Percentiles rank a stretch among this genome's conserved stretches.
Evolutionary conservation across 2,329 filamentous ascomycete genomes (phyloP).

Genomic region (Xenoacremonium recifei): DNA sequence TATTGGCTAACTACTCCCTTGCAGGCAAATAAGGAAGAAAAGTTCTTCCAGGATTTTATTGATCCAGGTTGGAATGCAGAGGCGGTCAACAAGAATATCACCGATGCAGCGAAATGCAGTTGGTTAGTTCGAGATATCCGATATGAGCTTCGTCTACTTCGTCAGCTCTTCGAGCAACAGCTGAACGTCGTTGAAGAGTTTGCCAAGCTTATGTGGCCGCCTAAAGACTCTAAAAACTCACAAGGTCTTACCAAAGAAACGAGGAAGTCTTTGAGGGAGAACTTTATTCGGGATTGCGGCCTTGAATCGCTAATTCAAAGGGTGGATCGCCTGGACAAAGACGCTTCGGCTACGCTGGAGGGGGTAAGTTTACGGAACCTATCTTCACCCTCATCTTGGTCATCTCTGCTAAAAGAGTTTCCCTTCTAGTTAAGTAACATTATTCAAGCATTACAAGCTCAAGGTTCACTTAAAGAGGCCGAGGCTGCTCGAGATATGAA

Average conservation of each 20-base stretch:
- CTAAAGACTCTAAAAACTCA: no score
- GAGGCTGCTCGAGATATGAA: conserved; percentile 9
- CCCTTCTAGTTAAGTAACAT: conserved; percentile 6
- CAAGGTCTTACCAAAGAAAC: background rate
- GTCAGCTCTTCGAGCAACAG: conserved; percentile 11
- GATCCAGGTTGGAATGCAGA: background rate
- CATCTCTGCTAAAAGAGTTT: background rate
- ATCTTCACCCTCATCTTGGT: background rate
- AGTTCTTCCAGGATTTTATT: conserved; percentile 4
- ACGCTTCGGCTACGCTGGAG: conserved; percentile 3
- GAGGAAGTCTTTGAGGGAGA: background rate
- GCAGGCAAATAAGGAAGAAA: conserved; percentile 5
- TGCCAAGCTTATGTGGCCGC: conserved; percentile 9
- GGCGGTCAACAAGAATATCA: conserved; percentile 1
- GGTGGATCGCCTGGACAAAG: conserved; percentile 1
- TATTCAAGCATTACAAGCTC: conserved; percentile 12
- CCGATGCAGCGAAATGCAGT: conserved; percentile 4
- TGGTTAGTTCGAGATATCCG: conserved; percentile 9
- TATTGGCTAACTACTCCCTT: no score
- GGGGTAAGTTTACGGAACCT: conserved; percentile 1
- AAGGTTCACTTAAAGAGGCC: conserved; percentile 12
- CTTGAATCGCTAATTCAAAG: conserved; percentile 3
- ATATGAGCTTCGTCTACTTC: conserved; percentile 10
- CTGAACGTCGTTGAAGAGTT: conserved; percentile 8
- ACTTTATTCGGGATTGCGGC: conserved; percentile 5